Evolutionary conservation across 352 stramenopile species (phyloP).

Genomic region (Globisporangium spinosum): DNA sequence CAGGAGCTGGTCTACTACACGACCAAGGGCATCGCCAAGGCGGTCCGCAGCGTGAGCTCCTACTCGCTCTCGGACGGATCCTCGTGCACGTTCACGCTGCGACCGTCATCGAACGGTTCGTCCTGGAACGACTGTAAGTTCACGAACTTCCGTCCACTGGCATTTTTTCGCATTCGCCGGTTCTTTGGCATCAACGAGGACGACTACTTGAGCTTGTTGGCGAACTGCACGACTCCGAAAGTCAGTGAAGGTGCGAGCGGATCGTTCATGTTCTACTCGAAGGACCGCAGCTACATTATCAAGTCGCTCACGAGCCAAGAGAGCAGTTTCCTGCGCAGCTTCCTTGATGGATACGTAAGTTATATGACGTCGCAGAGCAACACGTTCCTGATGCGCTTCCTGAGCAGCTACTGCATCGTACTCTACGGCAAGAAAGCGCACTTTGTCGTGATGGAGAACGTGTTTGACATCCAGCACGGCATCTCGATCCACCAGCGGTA

Average conservation of each 20-base stretch:
- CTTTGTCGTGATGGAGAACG: constrained; percentile 90
- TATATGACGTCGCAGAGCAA: constrained; percentile 54
- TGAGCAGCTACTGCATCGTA: constrained; percentile 77
- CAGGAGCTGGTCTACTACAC: constrained; percentile 80
- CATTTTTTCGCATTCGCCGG: constrained; percentile 49
- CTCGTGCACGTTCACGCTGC: constrained; percentile 41
- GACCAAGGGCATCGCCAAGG: constrained; percentile 65
- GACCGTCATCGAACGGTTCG: constrained; percentile 26
- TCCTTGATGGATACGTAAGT: constrained; percentile 58
- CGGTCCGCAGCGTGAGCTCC: constrained; percentile 29
- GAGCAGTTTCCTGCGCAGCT: constrained; percentile 54
- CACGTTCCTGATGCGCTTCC: constrained; percentile 78
- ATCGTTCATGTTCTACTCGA: constrained; percentile 21
- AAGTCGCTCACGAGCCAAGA: constrained; percentile 43
- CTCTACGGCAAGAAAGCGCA: constrained; percentile 68
- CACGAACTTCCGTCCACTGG: constrained; percentile 47
- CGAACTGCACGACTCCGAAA: constrained; percentile 66
- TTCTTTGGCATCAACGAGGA: constrained; percentile 58
- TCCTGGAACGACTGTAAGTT: constrained; percentile 57
- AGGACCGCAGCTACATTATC: constrained; percentile 1
- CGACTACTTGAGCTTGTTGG: constrained; percentile 49
- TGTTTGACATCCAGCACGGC: constrained; percentile 79
- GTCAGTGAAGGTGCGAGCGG: constrained; percentile 76
- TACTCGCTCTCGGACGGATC: constrained; percentile 9
- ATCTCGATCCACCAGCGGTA: constrained; percentile 80